phyloP scores from a whole-genome alignment of 2,329 filamentous ascomycete genomes.

The Colletotrichum sp. region DNA sequence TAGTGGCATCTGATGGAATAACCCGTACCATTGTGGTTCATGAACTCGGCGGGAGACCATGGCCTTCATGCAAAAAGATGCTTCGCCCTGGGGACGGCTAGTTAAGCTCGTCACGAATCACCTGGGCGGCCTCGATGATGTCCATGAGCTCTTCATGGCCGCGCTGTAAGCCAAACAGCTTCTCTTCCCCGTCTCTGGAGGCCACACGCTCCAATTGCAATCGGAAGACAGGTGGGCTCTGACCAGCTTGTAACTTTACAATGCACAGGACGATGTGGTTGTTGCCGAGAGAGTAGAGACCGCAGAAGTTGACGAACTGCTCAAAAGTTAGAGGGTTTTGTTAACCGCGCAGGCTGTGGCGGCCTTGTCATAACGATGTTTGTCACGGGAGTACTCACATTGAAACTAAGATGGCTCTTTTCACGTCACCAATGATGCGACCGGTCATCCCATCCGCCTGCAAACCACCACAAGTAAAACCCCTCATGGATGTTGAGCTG shows the following conservation, averaged over 20 bases:
- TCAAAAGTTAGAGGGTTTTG: background rate
- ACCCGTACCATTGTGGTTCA: background rate
- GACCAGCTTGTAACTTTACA: slow-evolving; percentile 78
- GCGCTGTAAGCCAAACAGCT: slow-evolving; percentile 83
- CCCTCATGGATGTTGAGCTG: background rate
- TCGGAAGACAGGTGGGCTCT: slow-evolving; percentile 83
- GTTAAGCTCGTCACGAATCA: background rate
- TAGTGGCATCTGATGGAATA: background rate
- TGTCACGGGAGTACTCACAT: background rate
- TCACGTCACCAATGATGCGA: background rate
- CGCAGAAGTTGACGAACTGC: background rate
- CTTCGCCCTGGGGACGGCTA: no score
- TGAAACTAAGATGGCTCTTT: background rate
- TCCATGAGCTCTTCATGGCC: slow-evolving; percentile 81
- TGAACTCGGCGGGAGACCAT: background rate
- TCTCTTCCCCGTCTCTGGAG: slow-evolving; percentile 76
- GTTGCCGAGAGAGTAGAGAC: slow-evolving; percentile 83
- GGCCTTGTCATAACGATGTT: background rate
- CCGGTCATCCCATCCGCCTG: no score
- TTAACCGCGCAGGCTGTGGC: background rate
- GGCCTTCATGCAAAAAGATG: background rate
- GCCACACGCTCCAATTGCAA: slow-evolving; percentile 85
- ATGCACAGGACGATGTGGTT: slow-evolving; percentile 84
- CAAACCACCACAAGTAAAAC: background rate
- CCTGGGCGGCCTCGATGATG: slow-evolving; percentile 80